Percentiles rank a stretch among this genome's conserved stretches.
phyloP scores from a whole-genome alignment of 257 asterid genomes.

The Vinca minor region DNA sequence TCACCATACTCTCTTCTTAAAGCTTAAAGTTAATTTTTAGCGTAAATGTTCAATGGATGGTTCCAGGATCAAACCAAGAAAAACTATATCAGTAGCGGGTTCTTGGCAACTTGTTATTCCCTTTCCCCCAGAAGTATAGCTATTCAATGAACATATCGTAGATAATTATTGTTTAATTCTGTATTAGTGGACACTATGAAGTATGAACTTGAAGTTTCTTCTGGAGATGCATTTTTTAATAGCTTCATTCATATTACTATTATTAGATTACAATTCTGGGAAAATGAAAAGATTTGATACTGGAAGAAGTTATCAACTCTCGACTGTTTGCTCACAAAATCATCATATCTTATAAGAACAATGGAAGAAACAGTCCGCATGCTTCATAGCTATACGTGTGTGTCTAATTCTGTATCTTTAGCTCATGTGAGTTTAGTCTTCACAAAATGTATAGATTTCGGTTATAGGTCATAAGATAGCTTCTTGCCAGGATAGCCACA shows the following conservation, averaged over 20 bases:
- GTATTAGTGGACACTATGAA: not conserved
- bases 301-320: not conserved
- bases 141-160: not conserved
- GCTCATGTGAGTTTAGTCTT: not conserved
- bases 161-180: not conserved
- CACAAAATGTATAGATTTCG: no score
- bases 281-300: not conserved
- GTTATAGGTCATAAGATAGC: not conserved
- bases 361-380: not conserved
- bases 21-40: conserved; percentile 1
- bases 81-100: not conserved
- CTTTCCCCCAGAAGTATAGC: not conserved
- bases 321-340: not conserved
- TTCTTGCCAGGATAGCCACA: not conserved
- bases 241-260: not conserved
- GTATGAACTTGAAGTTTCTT: not conserved
- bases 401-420: no score
- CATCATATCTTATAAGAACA: not conserved
- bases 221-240: no score
- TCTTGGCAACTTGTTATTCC: not conserved
- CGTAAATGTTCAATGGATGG: not conserved
- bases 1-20: not conserved
- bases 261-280: not conserved
- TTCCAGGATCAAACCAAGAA: not conserved
- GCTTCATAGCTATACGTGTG: not conserved